These are phyloP conservation scores for Remersonia thermophila DNA, from an alignment of 2,329 filamentous ascomycete genomes.

Conservation along the genomic window DNA sequence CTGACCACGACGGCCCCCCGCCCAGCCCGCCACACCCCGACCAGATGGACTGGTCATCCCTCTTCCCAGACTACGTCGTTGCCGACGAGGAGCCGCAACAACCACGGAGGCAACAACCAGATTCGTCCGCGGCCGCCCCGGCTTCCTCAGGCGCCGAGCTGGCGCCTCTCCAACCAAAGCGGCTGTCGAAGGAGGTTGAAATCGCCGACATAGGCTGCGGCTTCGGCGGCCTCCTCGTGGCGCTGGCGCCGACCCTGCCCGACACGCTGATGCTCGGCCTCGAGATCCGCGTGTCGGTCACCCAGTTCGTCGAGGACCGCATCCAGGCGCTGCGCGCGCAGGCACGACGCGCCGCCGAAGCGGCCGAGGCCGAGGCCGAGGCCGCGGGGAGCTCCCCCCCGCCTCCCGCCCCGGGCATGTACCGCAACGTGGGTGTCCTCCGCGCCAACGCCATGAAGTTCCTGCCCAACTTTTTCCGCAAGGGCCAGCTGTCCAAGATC, in stretches of 20 bases:
- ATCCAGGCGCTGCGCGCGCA: slow-evolving; percentile 62
- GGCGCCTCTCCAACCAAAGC: slow-evolving; percentile 18
- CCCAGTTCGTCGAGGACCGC: slow-evolving; percentile 80
- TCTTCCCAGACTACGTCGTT: slow-evolving; percentile 66
- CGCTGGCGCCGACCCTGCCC: slow-evolving; percentile 69
- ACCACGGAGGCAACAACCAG: too few species aligned
- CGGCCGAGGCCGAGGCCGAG: too few species aligned
- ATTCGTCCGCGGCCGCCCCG: not conserved
- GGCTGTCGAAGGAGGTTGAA: slow-evolving; percentile 60
- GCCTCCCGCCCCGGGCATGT: slow-evolving; percentile 24
- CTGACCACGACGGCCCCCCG: too few species aligned
- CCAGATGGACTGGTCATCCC: slow-evolving; percentile 81
- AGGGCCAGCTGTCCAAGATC: slow-evolving; percentile 71
- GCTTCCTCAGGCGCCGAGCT: slow-evolving; percentile 8
- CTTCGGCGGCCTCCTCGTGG: slow-evolving; percentile 83
- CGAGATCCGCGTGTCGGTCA: slow-evolving; percentile 84
- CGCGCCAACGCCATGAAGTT: slow-evolving; percentile 98
- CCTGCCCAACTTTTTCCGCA: slow-evolving; percentile 90
- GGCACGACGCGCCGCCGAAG: slow-evolving; percentile 13
- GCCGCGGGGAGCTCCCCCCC: too few species aligned
- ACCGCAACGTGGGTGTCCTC: slow-evolving; percentile 80
- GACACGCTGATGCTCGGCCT: slow-evolving; percentile 71
- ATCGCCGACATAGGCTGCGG: slow-evolving; percentile 96
- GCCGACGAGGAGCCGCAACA: slow-evolving; percentile 15
- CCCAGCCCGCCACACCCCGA: slow-evolving; percentile 62